Evolutionary conservation across 2,329 filamentous ascomycete species (phyloP).

Genomic region (Stagonosporopsis vannaccii): DNA sequence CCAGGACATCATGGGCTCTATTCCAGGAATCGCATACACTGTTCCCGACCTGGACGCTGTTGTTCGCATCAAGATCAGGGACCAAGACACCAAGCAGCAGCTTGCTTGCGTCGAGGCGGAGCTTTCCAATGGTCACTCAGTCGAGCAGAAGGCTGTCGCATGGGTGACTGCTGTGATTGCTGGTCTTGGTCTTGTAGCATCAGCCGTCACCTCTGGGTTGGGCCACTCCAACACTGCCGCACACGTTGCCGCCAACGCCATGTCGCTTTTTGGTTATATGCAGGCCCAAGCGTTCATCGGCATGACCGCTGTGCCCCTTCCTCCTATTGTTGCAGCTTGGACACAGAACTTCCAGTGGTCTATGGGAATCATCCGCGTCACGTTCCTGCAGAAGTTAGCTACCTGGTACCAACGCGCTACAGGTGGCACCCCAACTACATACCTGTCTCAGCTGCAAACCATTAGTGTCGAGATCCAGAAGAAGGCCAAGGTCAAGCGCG

Average conservation of each 20-base stretch:
- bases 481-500: conserved; percentile 63
- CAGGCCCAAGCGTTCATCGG: conserved; percentile 92
- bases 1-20: conserved; percentile 67
- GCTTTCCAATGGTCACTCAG: conserved; percentile 90
- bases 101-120: conserved; percentile 88
- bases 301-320: conserved; percentile 79
- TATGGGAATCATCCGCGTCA: conserved; percentile 89
- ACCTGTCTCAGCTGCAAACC: conserved; percentile 75
- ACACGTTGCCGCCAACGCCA: conserved; percentile 90
- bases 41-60: conserved; percentile 91
- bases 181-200: conserved; percentile 81
- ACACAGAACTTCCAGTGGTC: conserved; percentile 98
- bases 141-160: conserved; percentile 85
- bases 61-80: conserved; percentile 82
- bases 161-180: conserved; percentile 91
- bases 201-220: conserved; percentile 86
- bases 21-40: conserved; percentile 85
- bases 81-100: conserved; percentile 66
- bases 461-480: conserved; percentile 88
- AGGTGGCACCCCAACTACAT: conserved; percentile 80
- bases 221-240: conserved; percentile 94
- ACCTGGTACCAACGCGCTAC: conserved; percentile 97
- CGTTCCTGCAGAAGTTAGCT: conserved; percentile 86
- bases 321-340: conserved; percentile 90
- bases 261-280: conserved; percentile 95